These are phyloP conservation scores for Populus davidiana DNA, from an alignment of 345 rosid genomes.

Conservation along the genomic window DNA sequence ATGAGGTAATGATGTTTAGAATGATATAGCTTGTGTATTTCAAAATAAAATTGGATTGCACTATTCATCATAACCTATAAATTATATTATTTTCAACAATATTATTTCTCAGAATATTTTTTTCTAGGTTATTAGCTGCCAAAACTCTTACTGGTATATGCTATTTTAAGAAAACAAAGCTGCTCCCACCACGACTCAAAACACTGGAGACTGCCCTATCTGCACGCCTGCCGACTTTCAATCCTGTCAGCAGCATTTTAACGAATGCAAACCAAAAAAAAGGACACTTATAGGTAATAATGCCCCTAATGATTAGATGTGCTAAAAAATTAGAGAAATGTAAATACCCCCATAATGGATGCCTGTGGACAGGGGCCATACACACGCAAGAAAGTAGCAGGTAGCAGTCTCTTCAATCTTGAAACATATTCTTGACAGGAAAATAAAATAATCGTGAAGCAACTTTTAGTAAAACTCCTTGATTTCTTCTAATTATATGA, in stretches of 20 bases:
- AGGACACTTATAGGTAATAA: background rate
- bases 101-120: no score
- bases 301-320: slow-evolving; percentile 14
- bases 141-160: no score
- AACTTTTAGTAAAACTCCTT: background rate
- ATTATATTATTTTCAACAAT: no score
- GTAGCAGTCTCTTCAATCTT: background rate
- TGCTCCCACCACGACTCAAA: background rate
- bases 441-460: background rate
- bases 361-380: background rate
- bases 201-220: background rate
- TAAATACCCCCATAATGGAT: background rate
- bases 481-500: background rate
- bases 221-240: slow-evolving; percentile 11
- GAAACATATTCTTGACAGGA: background rate
- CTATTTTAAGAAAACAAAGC: no score
- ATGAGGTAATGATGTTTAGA: no score
- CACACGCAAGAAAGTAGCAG: no score
- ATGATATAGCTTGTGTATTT: no score
- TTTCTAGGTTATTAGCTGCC: no score
- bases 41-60: no score
- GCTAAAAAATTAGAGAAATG: background rate
- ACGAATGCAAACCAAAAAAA: background rate
- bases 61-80: no score
- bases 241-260: background rate